phyloP scores from a whole-genome alignment of 208 protist species.

The Strigomonas oncopelti region DNA sequence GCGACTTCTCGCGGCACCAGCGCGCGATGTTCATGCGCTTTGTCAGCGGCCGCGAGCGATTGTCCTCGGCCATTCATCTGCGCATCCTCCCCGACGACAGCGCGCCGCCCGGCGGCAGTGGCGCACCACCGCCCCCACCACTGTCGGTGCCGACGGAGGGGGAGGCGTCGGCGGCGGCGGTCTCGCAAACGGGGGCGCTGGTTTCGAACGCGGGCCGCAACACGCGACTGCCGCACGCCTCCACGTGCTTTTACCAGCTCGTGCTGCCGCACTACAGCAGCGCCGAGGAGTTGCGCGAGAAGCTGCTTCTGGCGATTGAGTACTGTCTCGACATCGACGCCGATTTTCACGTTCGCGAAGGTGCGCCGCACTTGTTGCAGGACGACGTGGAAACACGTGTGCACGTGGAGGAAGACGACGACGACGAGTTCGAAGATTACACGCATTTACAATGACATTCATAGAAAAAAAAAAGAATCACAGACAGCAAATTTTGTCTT shows the following conservation, averaged over 20 bases:
- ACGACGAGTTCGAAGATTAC: constrained; percentile 88
- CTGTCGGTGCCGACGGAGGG: too few relatives aligned
- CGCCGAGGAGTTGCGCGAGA: constrained; percentile 81
- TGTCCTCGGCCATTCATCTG: constrained; percentile 74
- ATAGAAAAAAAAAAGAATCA: too few relatives aligned
- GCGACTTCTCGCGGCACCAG: constrained; percentile 75
- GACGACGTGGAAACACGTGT: constrained; percentile 48
- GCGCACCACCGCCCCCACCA: too few relatives aligned
- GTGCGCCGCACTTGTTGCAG: constrained; percentile 39
- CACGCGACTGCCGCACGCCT: constrained; percentile 87
- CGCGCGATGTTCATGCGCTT: constrained; percentile 88
- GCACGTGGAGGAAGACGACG: constrained; percentile 51
- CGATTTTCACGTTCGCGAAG: constrained; percentile 86
- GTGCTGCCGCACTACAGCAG: constrained; percentile 90
- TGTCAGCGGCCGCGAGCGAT: constrained; percentile 84
- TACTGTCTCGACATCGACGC: constrained; percentile 95
- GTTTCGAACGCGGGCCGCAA: constrained; percentile 39
- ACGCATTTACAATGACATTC: constrained; percentile 63
- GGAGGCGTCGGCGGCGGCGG: neutral
- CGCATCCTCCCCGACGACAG: constrained; percentile 73
- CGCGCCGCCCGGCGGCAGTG: too few relatives aligned
- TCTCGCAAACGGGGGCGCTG: neutral
- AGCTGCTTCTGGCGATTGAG: constrained; percentile 93
- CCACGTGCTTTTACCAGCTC: constrained; percentile 96
- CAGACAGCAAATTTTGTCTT: neutral